phyloP scores from a whole-genome alignment of 2,329 filamentous ascomycete genomes.

The Hawksworthiomyces lignivorus region DNA sequence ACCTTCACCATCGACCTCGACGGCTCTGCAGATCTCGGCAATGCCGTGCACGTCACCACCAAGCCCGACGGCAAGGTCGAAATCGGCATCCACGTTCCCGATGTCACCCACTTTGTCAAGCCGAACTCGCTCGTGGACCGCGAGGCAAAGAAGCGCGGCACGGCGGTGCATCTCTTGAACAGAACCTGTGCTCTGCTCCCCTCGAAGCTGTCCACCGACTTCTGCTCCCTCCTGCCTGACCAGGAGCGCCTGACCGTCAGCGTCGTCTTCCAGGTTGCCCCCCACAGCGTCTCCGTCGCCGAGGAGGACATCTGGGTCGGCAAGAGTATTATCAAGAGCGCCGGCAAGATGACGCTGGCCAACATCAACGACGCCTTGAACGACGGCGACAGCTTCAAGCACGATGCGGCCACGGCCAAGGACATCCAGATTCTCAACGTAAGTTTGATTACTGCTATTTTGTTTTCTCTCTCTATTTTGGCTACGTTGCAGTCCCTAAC shows the following conservation, averaged over 20 bases:
- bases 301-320: constrained; percentile 92
- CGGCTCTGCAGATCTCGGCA: constrained; percentile 79
- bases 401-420: constrained; percentile 60
- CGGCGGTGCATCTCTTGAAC: constrained; percentile 90
- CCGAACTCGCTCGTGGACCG: constrained; percentile 89
- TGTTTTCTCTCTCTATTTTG: neutral
- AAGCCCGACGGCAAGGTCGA: constrained; percentile 80
- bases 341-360: constrained; percentile 73
- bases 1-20: constrained; percentile 90
- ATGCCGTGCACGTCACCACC: constrained; percentile 86
- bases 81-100: constrained; percentile 89
- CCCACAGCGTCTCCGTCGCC: constrained; percentile 66
- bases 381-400: constrained; percentile 52
- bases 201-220: constrained; percentile 71
- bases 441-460: constrained; percentile 23
- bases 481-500: constrained; percentile 18
- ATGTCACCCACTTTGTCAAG: constrained; percentile 96
- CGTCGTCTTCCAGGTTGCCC: constrained; percentile 86
- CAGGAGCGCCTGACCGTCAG: constrained; percentile 87
- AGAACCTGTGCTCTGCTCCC: constrained; percentile 82
- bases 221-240: constrained; percentile 81
- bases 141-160: constrained; percentile 96
- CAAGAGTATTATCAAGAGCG: constrained; percentile 87
- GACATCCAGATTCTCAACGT: constrained; percentile 75
- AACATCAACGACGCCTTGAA: constrained; percentile 78